These are phyloP conservation scores for Spizellomyces sp. DNA, from an alignment of 192 early-diverging fungal genomes.

Conservation along the genomic window DNA sequence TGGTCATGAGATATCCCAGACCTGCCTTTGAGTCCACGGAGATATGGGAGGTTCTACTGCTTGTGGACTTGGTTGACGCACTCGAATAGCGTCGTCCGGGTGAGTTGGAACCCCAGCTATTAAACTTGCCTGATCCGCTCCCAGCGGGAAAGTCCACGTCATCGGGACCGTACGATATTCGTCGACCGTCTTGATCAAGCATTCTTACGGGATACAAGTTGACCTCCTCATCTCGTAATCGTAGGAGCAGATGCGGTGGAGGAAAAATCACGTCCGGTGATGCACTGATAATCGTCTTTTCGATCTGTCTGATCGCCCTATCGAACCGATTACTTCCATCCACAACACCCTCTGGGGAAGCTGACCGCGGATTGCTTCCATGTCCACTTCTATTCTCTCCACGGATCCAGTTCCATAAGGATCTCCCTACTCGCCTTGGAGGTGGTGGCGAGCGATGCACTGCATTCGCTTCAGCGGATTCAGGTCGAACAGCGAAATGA, in stretches of 20 bases:
- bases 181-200: slow-evolving; percentile 4
- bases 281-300: slow-evolving; percentile 32
- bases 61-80: slow-evolving; percentile 1
- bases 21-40: slow-evolving; percentile 55
- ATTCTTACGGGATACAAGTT: background rate
- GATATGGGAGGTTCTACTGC: slow-evolving; percentile 19
- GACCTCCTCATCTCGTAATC: slow-evolving; percentile 32
- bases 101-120: slow-evolving; percentile 1
- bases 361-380: background rate
- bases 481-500: slow-evolving; percentile 29
- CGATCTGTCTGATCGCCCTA: slow-evolving; percentile 29
- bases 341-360: background rate
- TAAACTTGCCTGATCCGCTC: slow-evolving; percentile 1
- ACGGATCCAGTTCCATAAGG: slow-evolving; percentile 25
- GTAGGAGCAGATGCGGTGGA: slow-evolving; percentile 31
- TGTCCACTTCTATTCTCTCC: slow-evolving; percentile 2
- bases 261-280: slow-evolving; percentile 35
- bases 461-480: background rate
- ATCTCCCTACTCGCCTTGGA: background rate
- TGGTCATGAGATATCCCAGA: slow-evolving; percentile 55
- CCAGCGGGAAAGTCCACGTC: slow-evolving; percentile 19
- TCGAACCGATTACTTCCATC: slow-evolving; percentile 32
- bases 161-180: slow-evolving; percentile 11
- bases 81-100: background rate
- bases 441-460: background rate